A percentile compares a stretch with the other conserved stretches of the same genome.
Evolutionary conservation across 768 basidiomycete species (phyloP).

Genomic region (Auriscalpium vulgare): DNA sequence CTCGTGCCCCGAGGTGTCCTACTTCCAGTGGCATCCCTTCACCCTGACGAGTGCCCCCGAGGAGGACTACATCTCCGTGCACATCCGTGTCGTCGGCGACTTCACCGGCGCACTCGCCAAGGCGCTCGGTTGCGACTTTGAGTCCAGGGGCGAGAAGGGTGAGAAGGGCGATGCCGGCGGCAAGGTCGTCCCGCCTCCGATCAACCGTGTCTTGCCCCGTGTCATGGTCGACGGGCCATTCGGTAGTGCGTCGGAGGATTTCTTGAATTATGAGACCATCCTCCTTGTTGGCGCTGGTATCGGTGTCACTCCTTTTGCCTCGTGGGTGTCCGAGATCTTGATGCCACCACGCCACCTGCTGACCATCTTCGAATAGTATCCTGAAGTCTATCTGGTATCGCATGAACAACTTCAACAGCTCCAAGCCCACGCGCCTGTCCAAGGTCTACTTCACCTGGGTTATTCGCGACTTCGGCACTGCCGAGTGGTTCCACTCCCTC

Average conservation of each 20-base stretch:
- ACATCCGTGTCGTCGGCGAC: conserved; percentile 88
- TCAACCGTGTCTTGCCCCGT: conserved; percentile 75
- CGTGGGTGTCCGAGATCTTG: conserved; percentile 46
- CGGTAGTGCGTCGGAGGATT: conserved; percentile 88
- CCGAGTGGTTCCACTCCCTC: conserved; percentile 93
- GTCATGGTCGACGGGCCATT: conserved; percentile 97
- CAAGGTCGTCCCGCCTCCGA: conserved; percentile 54
- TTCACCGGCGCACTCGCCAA: conserved; percentile 80
- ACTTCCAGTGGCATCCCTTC: conserved; percentile 98
- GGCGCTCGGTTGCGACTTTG: conserved; percentile 79
- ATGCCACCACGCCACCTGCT: not conserved
- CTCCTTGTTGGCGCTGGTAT: conserved; percentile 92
- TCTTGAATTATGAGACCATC: conserved; percentile 82
- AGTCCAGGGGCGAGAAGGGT: conserved; percentile 38
- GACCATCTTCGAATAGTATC: conserved; percentile 38
- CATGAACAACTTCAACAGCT: conserved; percentile 78
- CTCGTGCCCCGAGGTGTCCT: conserved; percentile 83
- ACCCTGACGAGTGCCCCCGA: conserved; percentile 84
- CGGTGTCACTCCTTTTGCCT: conserved; percentile 94
- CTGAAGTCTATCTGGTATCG: conserved; percentile 94
- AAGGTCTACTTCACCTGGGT: conserved; percentile 96
- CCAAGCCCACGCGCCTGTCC: conserved; percentile 72
- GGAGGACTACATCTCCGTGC: conserved; percentile 91
- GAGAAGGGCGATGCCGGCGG: conserved; percentile 42
- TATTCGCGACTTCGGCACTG: conserved; percentile 84